Conservation (phyloP, 1,284 basidiomycete species). For the Chalciporus sp. region DNA sequence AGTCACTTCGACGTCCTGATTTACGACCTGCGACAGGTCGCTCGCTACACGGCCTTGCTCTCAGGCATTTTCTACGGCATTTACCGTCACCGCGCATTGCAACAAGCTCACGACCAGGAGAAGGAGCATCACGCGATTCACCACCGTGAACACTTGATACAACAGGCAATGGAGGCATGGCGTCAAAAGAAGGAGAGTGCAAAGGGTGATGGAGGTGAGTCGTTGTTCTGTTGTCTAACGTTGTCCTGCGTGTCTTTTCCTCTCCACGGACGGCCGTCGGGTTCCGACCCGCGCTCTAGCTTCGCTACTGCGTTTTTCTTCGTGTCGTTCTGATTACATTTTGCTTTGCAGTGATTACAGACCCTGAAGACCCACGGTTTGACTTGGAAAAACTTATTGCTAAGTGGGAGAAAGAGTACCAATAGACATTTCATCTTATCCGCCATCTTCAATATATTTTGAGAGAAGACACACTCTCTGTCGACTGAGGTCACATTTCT, state of each 20-base stretch:
- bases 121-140: constrained; percentile 71
- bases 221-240: constrained; percentile 1
- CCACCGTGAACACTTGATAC: constrained; percentile 77
- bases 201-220: constrained; percentile 57
- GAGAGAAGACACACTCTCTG: constrained; percentile 25
- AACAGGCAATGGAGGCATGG: constrained; percentile 91
- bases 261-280: not conserved
- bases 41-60: constrained; percentile 91
- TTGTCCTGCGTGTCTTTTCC: not conserved
- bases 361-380: constrained; percentile 95
- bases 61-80: constrained; percentile 93
- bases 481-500: constrained; percentile 13
- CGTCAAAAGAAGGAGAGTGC: constrained; percentile 66
- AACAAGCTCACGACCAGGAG: constrained; percentile 77
- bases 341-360: constrained; percentile 70
- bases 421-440: constrained; percentile 34
- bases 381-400: constrained; percentile 93
- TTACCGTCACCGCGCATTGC: constrained; percentile 88
- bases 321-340: constrained; percentile 16
- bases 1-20: constrained; percentile 17
- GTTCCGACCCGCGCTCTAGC: not conserved
- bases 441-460: constrained; percentile 28
- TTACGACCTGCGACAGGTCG: constrained; percentile 63
- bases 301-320: not conserved
- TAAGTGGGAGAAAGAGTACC: constrained; percentile 69